phyloP scores from a whole-genome alignment of 225 moss, liverwort and hornwort genomes.

The Anthoceros angustus region DNA sequence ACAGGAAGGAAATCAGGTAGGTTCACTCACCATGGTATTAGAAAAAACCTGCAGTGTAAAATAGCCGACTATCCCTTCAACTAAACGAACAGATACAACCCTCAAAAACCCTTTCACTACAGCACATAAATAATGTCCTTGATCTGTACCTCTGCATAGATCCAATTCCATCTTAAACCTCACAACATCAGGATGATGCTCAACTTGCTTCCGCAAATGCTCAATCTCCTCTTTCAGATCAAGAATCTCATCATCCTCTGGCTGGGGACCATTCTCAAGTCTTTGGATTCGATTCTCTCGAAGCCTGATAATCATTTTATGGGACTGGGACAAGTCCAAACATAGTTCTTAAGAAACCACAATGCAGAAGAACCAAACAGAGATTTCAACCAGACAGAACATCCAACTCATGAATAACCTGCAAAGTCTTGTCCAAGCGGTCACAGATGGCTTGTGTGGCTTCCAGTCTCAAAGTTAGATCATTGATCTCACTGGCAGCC shows the following conservation, averaged over 20 bases:
- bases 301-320: slow-evolving; percentile 38
- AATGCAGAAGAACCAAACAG: neutral
- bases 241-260: slow-evolving; percentile 20
- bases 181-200: neutral
- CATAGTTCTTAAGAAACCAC: neutral
- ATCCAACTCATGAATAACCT: slow-evolving; percentile 12
- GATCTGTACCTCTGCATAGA: slow-evolving; percentile 25
- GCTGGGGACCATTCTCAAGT: slow-evolving; percentile 21
- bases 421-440: slow-evolving; percentile 30
- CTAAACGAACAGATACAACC: neutral
- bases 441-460: slow-evolving; percentile 30
- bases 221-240: slow-evolving; percentile 32
- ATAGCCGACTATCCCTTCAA: too few relatives aligned
- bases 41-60: neutral
- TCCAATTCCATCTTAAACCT: slow-evolving; percentile 37
- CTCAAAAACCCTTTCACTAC: neutral
- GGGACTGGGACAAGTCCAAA: slow-evolving; percentile 19
- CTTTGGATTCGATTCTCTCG: slow-evolving; percentile 33
- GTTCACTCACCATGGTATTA: neutral
- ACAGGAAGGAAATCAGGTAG: neutral
- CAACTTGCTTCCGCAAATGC: slow-evolving; percentile 4
- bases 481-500: slow-evolving; percentile 19
- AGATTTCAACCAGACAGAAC: neutral
- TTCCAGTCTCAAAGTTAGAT: slow-evolving; percentile 17
- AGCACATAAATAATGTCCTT: neutral